Evolutionary conservation across 2,329 filamentous ascomycete genomes (phyloP), one percentile per base, ranked within the genome.

Genomic region (Penicillium corylophilum): DNA sequence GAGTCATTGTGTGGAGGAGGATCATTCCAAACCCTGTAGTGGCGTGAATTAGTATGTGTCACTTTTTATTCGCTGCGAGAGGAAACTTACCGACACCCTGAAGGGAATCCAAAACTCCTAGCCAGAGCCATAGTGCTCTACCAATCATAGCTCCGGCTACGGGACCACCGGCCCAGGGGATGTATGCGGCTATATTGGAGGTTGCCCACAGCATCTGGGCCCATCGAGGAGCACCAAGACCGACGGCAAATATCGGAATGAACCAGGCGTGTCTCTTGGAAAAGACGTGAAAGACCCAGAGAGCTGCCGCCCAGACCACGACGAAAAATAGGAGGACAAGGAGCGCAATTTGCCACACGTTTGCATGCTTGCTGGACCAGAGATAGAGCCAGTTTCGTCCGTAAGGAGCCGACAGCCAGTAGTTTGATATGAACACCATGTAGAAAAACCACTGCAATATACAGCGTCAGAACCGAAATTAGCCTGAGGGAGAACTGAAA

Each of bases 151-250:
- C 81, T 12, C 79, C 77, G 68, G 51, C 75, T 71, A 35, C 84
- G 75, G 2, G 81, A 81, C 74, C 70, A 26, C 81, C 81, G 2
- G 79, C 60, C 60, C 84, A 87, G 4, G 85, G 85, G 1, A 88
- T 68, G 62, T 81, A 86, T 46, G 78, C 72, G 5, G 83, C 84
- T 57, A 86, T 79, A 35, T 79, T 79, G 3, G 79, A 82, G 7
- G 79, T 80, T 15, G 78, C 80, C 85, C 85, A 87, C 64, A 85
- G 81, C 64, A 86, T 86, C 66, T 88, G 85, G 22, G 79, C 79
- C 82, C 84, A 88, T 55, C 84, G 76, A 2, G 85, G 85, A 4
- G 83, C 83, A 6, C 70, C 82, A 10, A 88, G 78, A 24, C 84
- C 84, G 53, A 87, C 82, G 48, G 84, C 84, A 59, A 87, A 87